These are phyloP conservation scores for Hortaea sp. DNA, from an alignment of 2,329 filamentous ascomycete genomes.

Conservation along the genomic window DNA sequence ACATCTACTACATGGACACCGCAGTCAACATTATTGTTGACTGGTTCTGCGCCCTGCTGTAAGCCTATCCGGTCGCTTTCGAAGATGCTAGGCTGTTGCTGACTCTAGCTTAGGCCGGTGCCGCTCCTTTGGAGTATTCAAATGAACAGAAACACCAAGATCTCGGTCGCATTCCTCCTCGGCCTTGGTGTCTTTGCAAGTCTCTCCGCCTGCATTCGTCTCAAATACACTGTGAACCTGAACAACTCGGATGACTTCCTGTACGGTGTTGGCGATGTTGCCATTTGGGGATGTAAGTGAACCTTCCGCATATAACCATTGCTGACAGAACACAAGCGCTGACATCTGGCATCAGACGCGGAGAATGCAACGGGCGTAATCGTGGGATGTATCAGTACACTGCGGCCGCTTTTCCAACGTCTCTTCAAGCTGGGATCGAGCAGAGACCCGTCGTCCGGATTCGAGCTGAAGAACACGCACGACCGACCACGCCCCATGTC, in stretches of 20 bases:
- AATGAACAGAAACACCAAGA: constrained; percentile 31
- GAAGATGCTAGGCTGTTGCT: background rate
- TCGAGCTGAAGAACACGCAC: background rate
- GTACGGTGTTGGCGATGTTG: constrained; percentile 24
- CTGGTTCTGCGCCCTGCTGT: constrained; percentile 28
- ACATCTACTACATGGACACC: constrained; percentile 23
- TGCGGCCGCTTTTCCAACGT: constrained; percentile 16
- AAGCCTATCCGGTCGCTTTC: constrained; percentile 1
- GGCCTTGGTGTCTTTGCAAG: constrained; percentile 27
- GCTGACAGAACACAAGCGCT: background rate
- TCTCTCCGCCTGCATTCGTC: constrained; percentile 24
- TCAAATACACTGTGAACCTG: constrained; percentile 28
- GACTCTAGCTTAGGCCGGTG: constrained; percentile 21
- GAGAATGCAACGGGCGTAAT: constrained; percentile 28
- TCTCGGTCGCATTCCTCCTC: constrained; percentile 28
- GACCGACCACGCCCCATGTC: background rate
- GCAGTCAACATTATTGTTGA: constrained; percentile 27
- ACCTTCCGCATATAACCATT: background rate
- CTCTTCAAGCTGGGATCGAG: background rate
- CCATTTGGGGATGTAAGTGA: constrained; percentile 25
- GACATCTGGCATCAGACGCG: constrained; percentile 11
- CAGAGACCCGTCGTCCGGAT: background rate
- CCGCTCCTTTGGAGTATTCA: constrained; percentile 34
- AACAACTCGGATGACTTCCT: constrained; percentile 24
- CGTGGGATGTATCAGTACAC: constrained; percentile 25